phyloP scores from a whole-genome alignment of 75 land plant species.

The Selaginella moellendorffii region DNA sequence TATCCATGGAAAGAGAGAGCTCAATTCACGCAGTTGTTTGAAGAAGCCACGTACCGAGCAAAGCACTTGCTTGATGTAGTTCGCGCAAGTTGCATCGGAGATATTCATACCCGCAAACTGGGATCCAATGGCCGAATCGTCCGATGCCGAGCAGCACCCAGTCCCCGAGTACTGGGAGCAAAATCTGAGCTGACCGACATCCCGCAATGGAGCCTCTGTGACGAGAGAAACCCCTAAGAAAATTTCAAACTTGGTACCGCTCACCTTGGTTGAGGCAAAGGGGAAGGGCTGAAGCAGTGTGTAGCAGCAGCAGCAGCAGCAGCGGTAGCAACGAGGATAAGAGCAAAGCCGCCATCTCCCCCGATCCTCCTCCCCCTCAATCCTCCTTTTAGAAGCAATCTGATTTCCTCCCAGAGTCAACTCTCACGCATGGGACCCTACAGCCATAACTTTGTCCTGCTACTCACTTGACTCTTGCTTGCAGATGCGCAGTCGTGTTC shows the following conservation, averaged over 20 bases:
- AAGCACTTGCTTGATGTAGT: conserved; percentile 50
- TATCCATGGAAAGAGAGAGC: conserved; percentile 13
- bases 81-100: conserved; percentile 39
- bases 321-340: no score
- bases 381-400: no score
- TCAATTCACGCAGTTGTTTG: no score
- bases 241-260: neutral
- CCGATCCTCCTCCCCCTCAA: no score
- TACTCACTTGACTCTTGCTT: no score
- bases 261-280: neutral
- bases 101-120: conserved; percentile 48
- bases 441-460: no score
- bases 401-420: no score
- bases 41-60: no score
- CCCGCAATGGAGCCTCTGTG: neutral
- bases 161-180: neutral
- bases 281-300: neutral
- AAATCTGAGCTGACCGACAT: neutral
- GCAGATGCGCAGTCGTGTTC: no score
- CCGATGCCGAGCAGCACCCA: conserved; percentile 42
- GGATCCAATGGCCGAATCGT: conserved; percentile 32
- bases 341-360: no score
- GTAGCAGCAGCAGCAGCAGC: neutral
- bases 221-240: neutral
- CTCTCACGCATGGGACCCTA: no score